phyloP scores from a whole-genome alignment of 805 yeast genomes.

The Starmera amethionina region DNA sequence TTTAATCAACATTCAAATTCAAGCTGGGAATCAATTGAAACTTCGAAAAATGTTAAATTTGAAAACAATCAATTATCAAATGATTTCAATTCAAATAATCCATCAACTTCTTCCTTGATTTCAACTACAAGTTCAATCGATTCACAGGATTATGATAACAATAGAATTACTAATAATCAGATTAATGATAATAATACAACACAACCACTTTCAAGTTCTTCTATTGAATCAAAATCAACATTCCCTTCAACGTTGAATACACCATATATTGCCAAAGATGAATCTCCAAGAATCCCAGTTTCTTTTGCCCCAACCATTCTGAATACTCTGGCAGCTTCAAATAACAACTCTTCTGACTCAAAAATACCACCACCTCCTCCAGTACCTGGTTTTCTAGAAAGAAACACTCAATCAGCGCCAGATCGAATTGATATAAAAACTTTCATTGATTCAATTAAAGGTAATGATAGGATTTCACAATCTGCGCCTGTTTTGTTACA shows the following conservation, averaged over 20 bases:
- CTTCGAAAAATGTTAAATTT: neutral
- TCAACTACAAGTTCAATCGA: no score
- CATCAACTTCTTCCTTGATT: no score
- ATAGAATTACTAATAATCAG: no score
- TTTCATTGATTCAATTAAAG: neutral
- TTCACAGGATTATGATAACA: no score
- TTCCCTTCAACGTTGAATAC: constrained; percentile 6
- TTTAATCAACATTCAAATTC: neutral
- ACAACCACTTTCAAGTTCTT: constrained; percentile 3
- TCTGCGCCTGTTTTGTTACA: constrained; percentile 12
- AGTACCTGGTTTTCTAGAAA: constrained; percentile 3
- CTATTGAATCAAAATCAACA: constrained; percentile 8
- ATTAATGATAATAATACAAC: neutral
- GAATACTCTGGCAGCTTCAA: neutral
- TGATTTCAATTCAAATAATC: no score
- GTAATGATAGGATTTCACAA: neutral
- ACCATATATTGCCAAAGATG: no score
- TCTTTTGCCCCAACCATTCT: neutral
- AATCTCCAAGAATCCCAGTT: no score
- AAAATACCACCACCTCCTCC: constrained; percentile 20
- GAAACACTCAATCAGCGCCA: neutral
- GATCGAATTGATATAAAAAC: neutral
- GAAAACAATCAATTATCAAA: no score
- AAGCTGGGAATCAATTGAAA: neutral
- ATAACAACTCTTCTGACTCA: neutral